Evolutionary conservation across 768 basidiomycete species (phyloP).

Genomic region (Dentipellis fragilis): DNA sequence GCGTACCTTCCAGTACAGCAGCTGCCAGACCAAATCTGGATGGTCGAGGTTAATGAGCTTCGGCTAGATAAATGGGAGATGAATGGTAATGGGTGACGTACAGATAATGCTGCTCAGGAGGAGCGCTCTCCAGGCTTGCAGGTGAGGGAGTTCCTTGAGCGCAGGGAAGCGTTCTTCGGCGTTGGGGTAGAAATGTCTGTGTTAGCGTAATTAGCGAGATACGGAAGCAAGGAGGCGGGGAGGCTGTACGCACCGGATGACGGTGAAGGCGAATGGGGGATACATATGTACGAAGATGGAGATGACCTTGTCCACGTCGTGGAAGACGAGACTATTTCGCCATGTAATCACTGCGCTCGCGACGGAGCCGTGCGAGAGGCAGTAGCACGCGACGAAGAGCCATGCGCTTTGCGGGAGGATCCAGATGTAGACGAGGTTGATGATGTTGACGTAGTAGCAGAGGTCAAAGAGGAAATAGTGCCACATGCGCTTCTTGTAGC

Average conservation of each 20-base stretch:
- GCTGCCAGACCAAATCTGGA: constrained; percentile 85
- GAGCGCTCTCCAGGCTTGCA: constrained; percentile 66
- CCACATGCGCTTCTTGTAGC: constrained; percentile 87
- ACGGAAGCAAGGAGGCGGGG: background rate
- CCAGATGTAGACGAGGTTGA: constrained; percentile 92
- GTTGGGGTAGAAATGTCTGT: constrained; percentile 81
- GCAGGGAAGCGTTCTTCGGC: constrained; percentile 83
- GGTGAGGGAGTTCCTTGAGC: constrained; percentile 51
- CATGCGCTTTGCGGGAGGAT: constrained; percentile 64
- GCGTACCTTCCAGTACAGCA: constrained; percentile 82
- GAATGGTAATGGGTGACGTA: constrained; percentile 30
- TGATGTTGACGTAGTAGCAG: constrained; percentile 89
- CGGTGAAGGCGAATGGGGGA: constrained; percentile 81
- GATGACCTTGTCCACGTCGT: constrained; percentile 93
- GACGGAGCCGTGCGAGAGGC: constrained; percentile 81
- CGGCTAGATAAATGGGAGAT: background rate
- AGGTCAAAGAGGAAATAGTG: constrained; percentile 92
- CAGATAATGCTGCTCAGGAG: constrained; percentile 76
- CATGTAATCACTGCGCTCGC: constrained; percentile 96
- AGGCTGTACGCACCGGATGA: constrained; percentile 55
- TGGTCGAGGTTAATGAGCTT: background rate
- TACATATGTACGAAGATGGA: constrained; percentile 94
- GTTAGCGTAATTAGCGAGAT: background rate
- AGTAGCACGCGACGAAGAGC: constrained; percentile 88
- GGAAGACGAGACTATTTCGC: constrained; percentile 97